A percentile compares a stretch with the other conserved stretches of the same genome.
phyloP scores from a whole-genome alignment of 371 early-diverging fungal species.

The Syncephalis fuscata region DNA sequence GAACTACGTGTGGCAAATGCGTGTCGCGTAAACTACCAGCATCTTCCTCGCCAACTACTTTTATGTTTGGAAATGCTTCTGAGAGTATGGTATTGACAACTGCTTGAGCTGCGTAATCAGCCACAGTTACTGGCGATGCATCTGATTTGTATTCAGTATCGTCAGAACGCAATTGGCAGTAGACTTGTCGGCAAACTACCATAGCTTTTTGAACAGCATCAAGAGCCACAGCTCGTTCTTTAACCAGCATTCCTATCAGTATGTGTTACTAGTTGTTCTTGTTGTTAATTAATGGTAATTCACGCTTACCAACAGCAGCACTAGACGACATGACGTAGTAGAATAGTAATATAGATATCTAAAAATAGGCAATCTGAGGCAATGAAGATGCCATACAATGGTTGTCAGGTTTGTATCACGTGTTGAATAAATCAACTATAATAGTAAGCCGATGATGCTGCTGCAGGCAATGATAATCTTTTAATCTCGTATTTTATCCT shows the following conservation, averaged over 20 bases:
- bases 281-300: background rate
- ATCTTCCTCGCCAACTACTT: constrained; percentile 91
- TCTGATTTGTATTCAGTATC: constrained; percentile 80
- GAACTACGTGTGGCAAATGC: constrained; percentile 18
- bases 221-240: constrained; percentile 70
- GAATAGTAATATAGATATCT: no score
- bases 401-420: no score
- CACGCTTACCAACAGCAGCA: no score
- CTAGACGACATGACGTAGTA: no score
- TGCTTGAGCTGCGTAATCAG: constrained; percentile 91
- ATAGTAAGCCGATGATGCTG: no score
- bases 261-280: background rate
- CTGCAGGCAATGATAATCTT: no score
- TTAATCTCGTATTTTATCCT: no score
- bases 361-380: no score
- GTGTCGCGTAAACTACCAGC: constrained; percentile 62
- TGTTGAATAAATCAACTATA: no score
- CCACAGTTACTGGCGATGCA: constrained; percentile 93
- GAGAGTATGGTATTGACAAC: constrained; percentile 72
- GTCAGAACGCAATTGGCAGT: constrained; percentile 52
- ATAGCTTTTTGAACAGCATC: constrained; percentile 76
- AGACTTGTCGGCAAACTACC: constrained; percentile 68
- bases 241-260: no score
- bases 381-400: no score
- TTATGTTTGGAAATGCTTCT: constrained; percentile 64